These are phyloP conservation scores for Lactifluus echinatus DNA, from an alignment of 768 basidiomycete species.

Conservation along the genomic window DNA sequence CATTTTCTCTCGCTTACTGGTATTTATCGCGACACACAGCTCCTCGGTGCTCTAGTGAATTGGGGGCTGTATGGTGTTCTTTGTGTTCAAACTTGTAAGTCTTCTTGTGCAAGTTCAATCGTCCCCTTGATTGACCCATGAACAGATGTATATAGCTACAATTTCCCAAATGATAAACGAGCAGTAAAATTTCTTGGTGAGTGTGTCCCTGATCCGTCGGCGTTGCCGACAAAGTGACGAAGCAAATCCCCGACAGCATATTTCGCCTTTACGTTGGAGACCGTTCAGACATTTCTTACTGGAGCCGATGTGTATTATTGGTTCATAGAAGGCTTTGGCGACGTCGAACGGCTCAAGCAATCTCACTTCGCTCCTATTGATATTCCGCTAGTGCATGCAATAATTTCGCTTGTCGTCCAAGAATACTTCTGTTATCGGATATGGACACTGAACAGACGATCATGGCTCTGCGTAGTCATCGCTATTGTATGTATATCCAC, in stretches of 20 bases:
- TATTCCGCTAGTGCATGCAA: slow-evolving; percentile 24
- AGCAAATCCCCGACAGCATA: slow-evolving; percentile 19
- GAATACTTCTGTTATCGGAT: slow-evolving; percentile 30
- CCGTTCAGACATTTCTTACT: slow-evolving; percentile 22
- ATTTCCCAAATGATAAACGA: slow-evolving; percentile 7
- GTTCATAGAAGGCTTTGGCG: slow-evolving; percentile 27
- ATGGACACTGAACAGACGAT: slow-evolving; percentile 21
- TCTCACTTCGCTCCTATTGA: slow-evolving; percentile 24
- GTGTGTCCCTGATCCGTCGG: not conserved
- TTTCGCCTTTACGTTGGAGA: slow-evolving; percentile 23
- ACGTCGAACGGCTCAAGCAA: slow-evolving; percentile 21
- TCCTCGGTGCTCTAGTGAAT: slow-evolving; percentile 20
- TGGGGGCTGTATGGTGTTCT: slow-evolving; percentile 26
- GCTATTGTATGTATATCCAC: not conserved
- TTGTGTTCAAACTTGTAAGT: slow-evolving; percentile 25
- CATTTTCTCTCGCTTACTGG: not conserved
- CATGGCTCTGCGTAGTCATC: slow-evolving; percentile 1
- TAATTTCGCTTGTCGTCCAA: slow-evolving; percentile 26
- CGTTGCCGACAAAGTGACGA: not conserved
- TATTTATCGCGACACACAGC: not conserved
- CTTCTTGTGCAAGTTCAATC: not conserved
- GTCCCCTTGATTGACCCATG: not conserved
- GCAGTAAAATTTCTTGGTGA: not conserved
- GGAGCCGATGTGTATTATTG: slow-evolving; percentile 25
- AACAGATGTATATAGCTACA: slow-evolving; percentile 14